These are phyloP conservation scores for Lasiodiplodia sp. DNA, from an alignment of 2,329 filamentous ascomycete genomes.

Conservation along the genomic window DNA sequence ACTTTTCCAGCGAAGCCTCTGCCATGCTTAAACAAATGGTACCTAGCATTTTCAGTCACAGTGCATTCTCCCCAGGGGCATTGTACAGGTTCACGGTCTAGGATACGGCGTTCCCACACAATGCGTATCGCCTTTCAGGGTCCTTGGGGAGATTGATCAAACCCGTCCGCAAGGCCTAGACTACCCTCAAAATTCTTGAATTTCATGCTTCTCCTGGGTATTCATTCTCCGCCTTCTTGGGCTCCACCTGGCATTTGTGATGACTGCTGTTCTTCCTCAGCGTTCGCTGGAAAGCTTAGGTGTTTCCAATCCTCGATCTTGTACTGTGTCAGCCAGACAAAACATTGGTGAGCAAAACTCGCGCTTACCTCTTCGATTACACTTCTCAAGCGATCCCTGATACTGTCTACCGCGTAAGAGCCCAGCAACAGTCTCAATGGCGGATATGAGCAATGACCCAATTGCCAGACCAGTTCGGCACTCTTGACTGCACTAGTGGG, in stretches of 20 bases:
- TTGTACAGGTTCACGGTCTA: not conserved
- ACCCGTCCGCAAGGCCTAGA: not conserved
- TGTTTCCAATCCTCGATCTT: slow-evolving; percentile 83
- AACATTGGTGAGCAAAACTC: not conserved
- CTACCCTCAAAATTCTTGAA: not conserved
- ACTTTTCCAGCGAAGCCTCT: not conserved
- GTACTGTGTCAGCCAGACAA: not conserved
- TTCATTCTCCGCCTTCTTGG: slow-evolving; percentile 18
- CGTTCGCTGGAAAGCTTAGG: slow-evolving; percentile 67
- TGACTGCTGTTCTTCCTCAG: slow-evolving; percentile 43
- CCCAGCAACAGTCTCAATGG: slow-evolving; percentile 86
- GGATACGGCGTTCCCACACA: not conserved
- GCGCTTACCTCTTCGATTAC: slow-evolving; percentile 83
- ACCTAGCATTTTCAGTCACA: not conserved
- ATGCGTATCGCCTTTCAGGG: not conserved
- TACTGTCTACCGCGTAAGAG: slow-evolving; percentile 94
- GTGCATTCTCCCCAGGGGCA: not conserved
- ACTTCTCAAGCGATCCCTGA: slow-evolving; percentile 84
- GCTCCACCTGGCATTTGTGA: not conserved
- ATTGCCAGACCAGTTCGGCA: slow-evolving; percentile 89
- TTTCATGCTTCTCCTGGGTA: not conserved
- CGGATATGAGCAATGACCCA: slow-evolving; percentile 94
- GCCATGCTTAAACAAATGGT: not conserved
- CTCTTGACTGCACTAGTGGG: slow-evolving; percentile 93
- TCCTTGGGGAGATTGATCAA: not conserved